Percentiles rank a stretch among this genome's conserved stretches.
phyloP scores from a whole-genome alignment of 2,329 filamentous ascomycete species.

The Diplodia corticola region DNA sequence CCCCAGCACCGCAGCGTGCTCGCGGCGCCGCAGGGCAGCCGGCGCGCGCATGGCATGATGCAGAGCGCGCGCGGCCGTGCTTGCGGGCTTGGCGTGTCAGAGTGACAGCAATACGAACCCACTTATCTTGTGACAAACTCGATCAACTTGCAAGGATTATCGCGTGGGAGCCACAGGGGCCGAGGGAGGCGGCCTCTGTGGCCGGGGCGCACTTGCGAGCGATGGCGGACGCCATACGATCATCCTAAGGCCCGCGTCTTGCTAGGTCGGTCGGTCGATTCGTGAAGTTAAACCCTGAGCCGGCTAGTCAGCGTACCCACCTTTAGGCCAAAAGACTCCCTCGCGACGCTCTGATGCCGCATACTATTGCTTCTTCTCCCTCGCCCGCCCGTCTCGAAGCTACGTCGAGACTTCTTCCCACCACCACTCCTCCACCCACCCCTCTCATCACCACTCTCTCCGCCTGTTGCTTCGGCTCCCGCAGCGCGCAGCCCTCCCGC shows the following conservation, averaged over 20 bases:
- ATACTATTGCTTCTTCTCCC: constrained; percentile 22
- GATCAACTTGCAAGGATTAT: constrained; percentile 24
- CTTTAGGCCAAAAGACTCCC: constrained; percentile 23
- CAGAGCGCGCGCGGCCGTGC: constrained; percentile 16
- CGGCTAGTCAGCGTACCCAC: constrained; percentile 23
- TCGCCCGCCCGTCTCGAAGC: constrained; percentile 17
- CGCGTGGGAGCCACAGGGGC: constrained; percentile 24
- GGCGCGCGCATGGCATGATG: constrained; percentile 19
- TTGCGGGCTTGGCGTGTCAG: constrained; percentile 16
- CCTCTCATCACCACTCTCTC: constrained; percentile 20
- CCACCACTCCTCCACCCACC: constrained; percentile 23
- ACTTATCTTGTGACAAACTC: constrained; percentile 24
- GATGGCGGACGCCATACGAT: constrained; percentile 22
- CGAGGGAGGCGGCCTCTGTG: constrained; percentile 15
- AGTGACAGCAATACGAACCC: constrained; percentile 23
- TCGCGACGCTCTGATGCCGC: constrained; percentile 23
- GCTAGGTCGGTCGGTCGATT: constrained; percentile 21
- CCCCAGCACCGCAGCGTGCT: not conserved
- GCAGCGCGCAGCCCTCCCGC: constrained; percentile 7
- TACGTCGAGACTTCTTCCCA: constrained; percentile 6
- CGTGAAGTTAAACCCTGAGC: constrained; percentile 24
- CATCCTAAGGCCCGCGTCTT: constrained; percentile 24
- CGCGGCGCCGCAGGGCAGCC: constrained; percentile 1
- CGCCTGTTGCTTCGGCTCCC: constrained; percentile 2
- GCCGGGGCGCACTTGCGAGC: constrained; percentile 20